Conservation (phyloP, 139 green algal species). For the Coccomyxa sp. region DNA sequence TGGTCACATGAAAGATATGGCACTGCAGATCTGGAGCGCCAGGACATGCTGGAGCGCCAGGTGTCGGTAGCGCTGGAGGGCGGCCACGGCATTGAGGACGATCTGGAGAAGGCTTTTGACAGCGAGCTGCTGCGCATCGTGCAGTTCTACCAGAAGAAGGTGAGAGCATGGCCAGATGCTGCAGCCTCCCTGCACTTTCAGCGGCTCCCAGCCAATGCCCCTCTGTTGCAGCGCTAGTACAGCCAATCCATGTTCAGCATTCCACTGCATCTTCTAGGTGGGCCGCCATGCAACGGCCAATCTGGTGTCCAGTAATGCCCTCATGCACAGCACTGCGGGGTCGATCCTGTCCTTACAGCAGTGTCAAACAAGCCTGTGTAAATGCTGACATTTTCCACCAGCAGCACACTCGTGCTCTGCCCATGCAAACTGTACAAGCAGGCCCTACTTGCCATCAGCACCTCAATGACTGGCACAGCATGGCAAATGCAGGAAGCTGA, state of each 20-base stretch:
- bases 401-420: too few relatives aligned
- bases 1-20: background rate
- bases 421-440: too few relatives aligned
- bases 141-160: slow-evolving; percentile 45
- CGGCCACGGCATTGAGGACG: slow-evolving; percentile 23
- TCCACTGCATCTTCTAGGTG: background rate
- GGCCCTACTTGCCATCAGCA: too few relatives aligned
- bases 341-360: background rate
- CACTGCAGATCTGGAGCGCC: background rate
- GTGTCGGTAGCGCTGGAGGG: background rate
- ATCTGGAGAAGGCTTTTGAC: slow-evolving; percentile 39
- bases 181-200: background rate
- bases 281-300: background rate
- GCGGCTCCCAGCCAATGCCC: too few relatives aligned
- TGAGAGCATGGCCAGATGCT: background rate
- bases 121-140: slow-evolving; percentile 39
- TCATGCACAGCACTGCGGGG: background rate
- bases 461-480: too few relatives aligned
- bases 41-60: background rate
- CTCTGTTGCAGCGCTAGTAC: background rate
- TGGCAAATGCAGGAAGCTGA: too few relatives aligned
- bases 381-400: too few relatives aligned
- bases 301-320: background rate
- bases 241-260: background rate
- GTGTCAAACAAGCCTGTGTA: too few relatives aligned